Conservation (phyloP, 192 early-diverging fungal genomes). For the Podila horticola region DNA sequence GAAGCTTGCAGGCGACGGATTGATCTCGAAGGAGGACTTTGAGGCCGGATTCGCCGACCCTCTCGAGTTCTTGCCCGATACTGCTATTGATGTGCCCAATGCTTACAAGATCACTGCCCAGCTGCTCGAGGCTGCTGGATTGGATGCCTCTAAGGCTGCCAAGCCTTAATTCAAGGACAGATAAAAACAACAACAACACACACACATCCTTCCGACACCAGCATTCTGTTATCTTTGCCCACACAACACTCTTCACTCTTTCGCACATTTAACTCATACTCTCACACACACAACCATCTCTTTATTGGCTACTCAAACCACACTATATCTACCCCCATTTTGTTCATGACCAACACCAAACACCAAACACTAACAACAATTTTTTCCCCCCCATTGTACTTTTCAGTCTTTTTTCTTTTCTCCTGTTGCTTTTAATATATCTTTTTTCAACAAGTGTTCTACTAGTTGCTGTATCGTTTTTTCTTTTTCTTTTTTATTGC, state of each 20-base stretch:
- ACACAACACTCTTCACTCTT: not conserved
- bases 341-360: no score
- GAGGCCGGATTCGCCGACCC: constrained; percentile 64
- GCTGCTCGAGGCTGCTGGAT: constrained; percentile 61
- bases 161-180: not conserved
- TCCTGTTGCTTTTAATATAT: no score
- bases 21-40: constrained; percentile 61
- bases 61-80: constrained; percentile 74
- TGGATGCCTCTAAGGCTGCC: constrained; percentile 54
- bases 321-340: no score
- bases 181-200: no score
- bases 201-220: not conserved
- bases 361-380: no score
- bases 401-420: no score
- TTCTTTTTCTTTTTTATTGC: no score
- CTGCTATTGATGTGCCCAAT: constrained; percentile 76
- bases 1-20: constrained; percentile 53
- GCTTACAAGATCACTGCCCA: constrained; percentile 72
- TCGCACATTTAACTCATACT: no score
- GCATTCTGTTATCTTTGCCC: not conserved
- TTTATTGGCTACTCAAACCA: no score
- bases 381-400: not conserved
- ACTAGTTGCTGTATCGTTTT: no score
- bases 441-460: no score
- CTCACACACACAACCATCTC: no score